Conservation (phyloP, 2,329 filamentous ascomycete genomes). For the Westerdykella aurantiaca region DNA sequence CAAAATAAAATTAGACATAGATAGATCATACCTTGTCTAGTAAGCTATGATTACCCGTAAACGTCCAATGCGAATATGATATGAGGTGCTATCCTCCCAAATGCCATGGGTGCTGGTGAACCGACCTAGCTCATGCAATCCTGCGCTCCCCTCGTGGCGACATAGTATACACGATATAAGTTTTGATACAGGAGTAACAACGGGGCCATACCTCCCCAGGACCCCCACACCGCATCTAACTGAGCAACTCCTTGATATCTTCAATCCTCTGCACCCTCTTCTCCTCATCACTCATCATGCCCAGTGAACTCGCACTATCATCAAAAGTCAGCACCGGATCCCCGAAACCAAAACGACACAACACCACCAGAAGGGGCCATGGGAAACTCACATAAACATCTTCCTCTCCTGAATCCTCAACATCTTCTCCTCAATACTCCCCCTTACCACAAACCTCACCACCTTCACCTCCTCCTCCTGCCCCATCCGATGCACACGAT, state of each 20-base stretch:
- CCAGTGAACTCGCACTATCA: constrained; percentile 78
- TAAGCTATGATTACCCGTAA: no score
- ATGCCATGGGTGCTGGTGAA: no score
- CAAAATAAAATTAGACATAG: neutral
- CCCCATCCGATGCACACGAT: constrained; percentile 95
- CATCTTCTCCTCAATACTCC: constrained; percentile 95
- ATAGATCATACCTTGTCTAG: neutral
- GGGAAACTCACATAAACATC: constrained; percentile 75
- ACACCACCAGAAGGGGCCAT: no score
- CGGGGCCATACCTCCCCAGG: no score
- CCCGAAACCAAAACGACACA: neutral
- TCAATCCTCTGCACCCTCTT: constrained; percentile 86
- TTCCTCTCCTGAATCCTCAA: constrained; percentile 88
- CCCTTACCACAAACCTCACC: constrained; percentile 79
- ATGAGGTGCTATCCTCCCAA: no score
- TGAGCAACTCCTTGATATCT: constrained; percentile 87
- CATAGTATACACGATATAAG: no score
- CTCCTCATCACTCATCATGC: constrained; percentile 92
- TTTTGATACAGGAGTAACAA: no score
- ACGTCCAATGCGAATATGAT: no score
- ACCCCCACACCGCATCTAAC: constrained; percentile 32
- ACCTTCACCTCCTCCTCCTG: constrained; percentile 83
- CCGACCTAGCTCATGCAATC: no score
- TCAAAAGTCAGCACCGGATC: constrained; percentile 16
- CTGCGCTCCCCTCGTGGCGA: no score